Evolutionary conservation across 1,284 basidiomycete genomes (phyloP).

Genomic region (Ceratobasidium sp.): DNA sequence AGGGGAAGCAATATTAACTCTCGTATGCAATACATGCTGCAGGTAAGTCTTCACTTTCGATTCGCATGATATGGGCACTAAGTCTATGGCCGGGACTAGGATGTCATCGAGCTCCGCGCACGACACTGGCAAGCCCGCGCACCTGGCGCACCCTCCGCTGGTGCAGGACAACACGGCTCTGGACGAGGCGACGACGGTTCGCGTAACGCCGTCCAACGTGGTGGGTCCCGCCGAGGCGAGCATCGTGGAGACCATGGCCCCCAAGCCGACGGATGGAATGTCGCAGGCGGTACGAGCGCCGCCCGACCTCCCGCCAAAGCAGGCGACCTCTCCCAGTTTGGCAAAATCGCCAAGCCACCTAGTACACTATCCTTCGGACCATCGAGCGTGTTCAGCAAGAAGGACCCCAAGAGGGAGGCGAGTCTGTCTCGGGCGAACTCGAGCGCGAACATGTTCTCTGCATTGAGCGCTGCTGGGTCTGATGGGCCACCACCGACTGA

Average conservation of each 20-base stretch:
- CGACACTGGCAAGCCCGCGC: constrained; percentile 84
- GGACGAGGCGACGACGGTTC: constrained; percentile 67
- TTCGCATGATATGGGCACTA: constrained; percentile 27
- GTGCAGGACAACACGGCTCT: constrained; percentile 60
- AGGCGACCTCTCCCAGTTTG: constrained; percentile 87
- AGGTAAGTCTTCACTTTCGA: constrained; percentile 64
- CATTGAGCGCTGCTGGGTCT: constrained; percentile 69
- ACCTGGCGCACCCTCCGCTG: constrained; percentile 80
- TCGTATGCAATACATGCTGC: constrained; percentile 94
- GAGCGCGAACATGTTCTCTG: constrained; percentile 87
- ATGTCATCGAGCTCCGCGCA: constrained; percentile 88
- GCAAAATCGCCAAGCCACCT: constrained; percentile 78
- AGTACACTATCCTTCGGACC: constrained; percentile 75
- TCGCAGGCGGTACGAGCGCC: constrained; percentile 65
- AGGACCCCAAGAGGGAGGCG: constrained; percentile 63
- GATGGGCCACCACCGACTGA: constrained; percentile 61
- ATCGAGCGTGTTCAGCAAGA: constrained; percentile 79
- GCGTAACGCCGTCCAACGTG: constrained; percentile 70
- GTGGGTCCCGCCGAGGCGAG: constrained; percentile 89
- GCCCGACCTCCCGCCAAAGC: constrained; percentile 74
- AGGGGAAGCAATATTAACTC: constrained; percentile 80
- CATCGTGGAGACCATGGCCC: constrained; percentile 59
- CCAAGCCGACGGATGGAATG: constrained; percentile 84
- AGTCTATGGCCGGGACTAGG: constrained; percentile 59
- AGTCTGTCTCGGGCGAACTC: constrained; percentile 82